phyloP scores from a whole-genome alignment of 2,329 filamentous ascomycete species.

The Alternaria triticina region DNA sequence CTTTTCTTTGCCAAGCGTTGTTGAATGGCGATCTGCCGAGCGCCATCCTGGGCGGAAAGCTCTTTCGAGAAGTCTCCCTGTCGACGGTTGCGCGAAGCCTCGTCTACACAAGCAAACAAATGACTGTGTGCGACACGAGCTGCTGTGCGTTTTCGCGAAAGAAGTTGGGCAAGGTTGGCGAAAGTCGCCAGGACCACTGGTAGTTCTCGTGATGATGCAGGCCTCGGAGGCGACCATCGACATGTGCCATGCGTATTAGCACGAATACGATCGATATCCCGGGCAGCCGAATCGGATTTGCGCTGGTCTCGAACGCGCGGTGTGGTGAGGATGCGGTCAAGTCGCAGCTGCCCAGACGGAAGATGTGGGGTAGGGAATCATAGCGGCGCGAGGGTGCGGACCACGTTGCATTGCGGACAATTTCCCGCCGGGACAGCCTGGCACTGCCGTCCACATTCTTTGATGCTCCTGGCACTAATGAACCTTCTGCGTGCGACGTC shows the following conservation, averaged over 20 bases:
- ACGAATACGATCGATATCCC: neutral
- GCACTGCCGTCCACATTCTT: neutral
- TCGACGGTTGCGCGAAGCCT: neutral
- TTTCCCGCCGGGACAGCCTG: neutral
- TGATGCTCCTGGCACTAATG: neutral
- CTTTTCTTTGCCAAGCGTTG: constrained; percentile 10
- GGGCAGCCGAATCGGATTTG: neutral
- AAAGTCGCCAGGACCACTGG: neutral
- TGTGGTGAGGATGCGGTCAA: neutral
- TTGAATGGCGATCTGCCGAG: constrained; percentile 17
- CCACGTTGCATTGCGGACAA: neutral
- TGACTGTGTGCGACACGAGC: neutral
- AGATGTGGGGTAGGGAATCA: neutral
- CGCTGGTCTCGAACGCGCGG: neutral
- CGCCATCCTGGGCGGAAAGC: neutral
- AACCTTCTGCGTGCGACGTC: neutral
- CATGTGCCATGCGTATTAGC: neutral
- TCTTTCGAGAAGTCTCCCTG: neutral
- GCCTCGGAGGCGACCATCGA: neutral
- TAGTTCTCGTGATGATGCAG: neutral
- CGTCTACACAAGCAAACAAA: neutral
- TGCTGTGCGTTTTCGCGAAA: neutral
- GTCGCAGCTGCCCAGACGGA: constrained; percentile 1
- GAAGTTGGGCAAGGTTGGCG: neutral
- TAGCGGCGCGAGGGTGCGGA: neutral